A percentile compares a stretch with the other conserved stretches of the same genome.
phyloP scores from a whole-genome alignment of 225 moss, liverwort and hornwort genomes.

The Physcomitrellopsis africana region DNA sequence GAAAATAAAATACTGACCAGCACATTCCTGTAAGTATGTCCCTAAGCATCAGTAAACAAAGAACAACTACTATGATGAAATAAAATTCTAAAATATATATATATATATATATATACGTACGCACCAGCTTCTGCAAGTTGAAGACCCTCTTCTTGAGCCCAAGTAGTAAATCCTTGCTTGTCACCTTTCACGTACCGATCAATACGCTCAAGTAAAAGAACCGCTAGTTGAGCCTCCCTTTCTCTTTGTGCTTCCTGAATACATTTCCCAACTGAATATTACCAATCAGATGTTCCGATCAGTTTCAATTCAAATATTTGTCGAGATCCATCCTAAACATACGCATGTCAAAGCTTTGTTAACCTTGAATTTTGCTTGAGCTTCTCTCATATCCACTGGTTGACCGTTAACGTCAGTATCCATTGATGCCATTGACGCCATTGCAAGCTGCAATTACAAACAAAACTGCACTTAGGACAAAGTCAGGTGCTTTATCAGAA shows the following conservation, averaged over 20 bases:
- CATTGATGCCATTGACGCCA: constrained; percentile 72
- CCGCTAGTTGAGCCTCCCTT: constrained; percentile 62
- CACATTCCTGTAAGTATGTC: not conserved
- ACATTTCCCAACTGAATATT: constrained; percentile 21
- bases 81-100: not conserved
- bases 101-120: not conserved
- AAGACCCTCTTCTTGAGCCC: constrained; percentile 66
- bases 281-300: constrained; percentile 20
- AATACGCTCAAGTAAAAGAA: constrained; percentile 57
- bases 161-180: constrained; percentile 48
- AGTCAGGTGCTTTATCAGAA: not conserved
- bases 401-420: constrained; percentile 50
- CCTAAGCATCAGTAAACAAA: not conserved
- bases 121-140: constrained; percentile 78
- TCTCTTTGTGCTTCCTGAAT: constrained; percentile 70
- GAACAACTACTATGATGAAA: not conserved
- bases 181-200: constrained; percentile 50
- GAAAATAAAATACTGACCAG: not conserved
- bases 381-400: constrained; percentile 48
- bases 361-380: constrained; percentile 70
- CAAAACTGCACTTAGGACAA: constrained; percentile 3
- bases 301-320: constrained; percentile 4
- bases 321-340: not conserved
- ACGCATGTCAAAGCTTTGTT: not conserved
- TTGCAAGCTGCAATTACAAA: constrained; percentile 52